These are phyloP conservation scores for Alternaria sp. DNA, from an alignment of 2,329 filamentous ascomycete species.

Conservation along the genomic window DNA sequence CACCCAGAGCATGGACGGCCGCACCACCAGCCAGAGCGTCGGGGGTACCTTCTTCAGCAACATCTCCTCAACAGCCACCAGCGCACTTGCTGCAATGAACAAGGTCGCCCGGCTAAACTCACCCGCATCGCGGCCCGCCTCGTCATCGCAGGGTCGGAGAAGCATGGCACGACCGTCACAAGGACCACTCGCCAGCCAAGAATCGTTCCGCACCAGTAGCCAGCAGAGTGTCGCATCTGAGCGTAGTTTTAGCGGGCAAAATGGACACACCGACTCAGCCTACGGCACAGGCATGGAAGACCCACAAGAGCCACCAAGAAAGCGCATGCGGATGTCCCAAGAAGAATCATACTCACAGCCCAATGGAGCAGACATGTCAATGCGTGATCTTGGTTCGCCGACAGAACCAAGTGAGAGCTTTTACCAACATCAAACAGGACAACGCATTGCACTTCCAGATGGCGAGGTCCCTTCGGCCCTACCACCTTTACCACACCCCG, in stretches of 20 bases:
- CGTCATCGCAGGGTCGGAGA: constrained; percentile 70
- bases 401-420: constrained; percentile 85
- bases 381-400: constrained; percentile 69
- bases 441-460: constrained; percentile 56
- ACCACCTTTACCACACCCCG: constrained; percentile 68
- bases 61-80: constrained; percentile 91
- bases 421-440: constrained; percentile 54
- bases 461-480: constrained; percentile 68
- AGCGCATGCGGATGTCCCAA: constrained; percentile 68
- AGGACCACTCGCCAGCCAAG: constrained; percentile 69
- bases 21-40: constrained; percentile 67
- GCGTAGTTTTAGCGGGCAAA: constrained; percentile 69
- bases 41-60: constrained; percentile 96
- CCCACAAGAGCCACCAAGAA: constrained; percentile 78
- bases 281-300: constrained; percentile 69
- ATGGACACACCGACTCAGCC: constrained; percentile 66
- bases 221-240: constrained; percentile 83
- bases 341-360: constrained; percentile 52
- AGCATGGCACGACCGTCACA: constrained; percentile 77
- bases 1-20: constrained; percentile 74
- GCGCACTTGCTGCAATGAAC: constrained; percentile 93
- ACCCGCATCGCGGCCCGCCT: constrained; percentile 69
- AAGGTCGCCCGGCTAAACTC: constrained; percentile 90
- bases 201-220: constrained; percentile 73
- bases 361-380: constrained; percentile 64